Conservation (phyloP, 2,329 filamentous ascomycete species). For the Aspergillus caelatus region DNA sequence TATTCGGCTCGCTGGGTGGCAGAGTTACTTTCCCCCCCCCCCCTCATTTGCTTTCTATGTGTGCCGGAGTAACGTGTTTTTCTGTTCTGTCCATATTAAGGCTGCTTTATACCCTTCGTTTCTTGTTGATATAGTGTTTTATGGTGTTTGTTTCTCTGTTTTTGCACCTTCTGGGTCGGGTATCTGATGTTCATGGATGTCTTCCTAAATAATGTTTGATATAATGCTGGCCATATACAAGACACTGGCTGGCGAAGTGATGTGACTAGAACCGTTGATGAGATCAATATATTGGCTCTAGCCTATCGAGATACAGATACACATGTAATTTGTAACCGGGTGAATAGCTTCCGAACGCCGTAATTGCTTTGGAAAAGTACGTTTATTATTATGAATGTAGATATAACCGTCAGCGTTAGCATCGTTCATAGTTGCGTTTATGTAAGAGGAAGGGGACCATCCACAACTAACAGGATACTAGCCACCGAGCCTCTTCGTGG, state of each 20-base stretch:
- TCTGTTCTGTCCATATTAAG: neutral
- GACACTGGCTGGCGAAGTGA: neutral
- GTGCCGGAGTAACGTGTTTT: neutral
- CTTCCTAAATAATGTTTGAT: constrained; percentile 6
- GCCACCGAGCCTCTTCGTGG: no score
- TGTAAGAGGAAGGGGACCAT: no score
- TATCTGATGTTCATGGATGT: neutral
- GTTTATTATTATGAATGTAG: neutral
- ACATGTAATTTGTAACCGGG: neutral
- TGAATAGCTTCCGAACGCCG: neutral
- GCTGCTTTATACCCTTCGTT: constrained; percentile 14
- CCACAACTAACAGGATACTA: neutral
- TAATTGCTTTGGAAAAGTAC: neutral
- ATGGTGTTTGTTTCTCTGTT: neutral
- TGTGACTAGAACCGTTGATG: neutral
- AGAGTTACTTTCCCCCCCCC: no score
- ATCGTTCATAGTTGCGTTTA: neutral
- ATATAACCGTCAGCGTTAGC: neutral
- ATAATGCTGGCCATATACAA: neutral
- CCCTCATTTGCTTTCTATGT: neutral
- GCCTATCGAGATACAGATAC: neutral
- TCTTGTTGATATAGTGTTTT: constrained; percentile 9
- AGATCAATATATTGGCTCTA: neutral
- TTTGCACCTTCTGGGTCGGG: neutral
- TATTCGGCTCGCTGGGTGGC: neutral